Base-by-base conservation (phyloP, 495 filamentous ascomycete genomes). In the Aspergillus incahuasiensis region DNA sequence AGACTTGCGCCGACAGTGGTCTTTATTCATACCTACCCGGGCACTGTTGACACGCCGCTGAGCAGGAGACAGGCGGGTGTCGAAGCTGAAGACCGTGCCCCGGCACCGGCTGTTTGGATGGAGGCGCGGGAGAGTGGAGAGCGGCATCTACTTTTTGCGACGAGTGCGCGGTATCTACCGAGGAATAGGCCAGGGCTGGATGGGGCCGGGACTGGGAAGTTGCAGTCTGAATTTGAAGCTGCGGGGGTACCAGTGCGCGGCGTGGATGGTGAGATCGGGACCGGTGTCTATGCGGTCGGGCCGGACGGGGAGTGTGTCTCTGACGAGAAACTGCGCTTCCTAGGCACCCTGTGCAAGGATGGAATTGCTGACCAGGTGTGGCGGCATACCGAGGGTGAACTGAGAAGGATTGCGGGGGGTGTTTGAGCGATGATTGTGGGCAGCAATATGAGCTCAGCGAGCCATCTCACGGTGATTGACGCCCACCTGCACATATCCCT, bases 71-170 rank as follows among this genome's bases (percentile, higher is more conserved):
- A 7, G 35, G 34, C n/a, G 13, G n/a, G 30, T 6, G n/a, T n/a
- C n/a, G n/a, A n/a, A n/a, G n/a, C n/a, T n/a, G n/a, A n/a, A n/a
- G n/a, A n/a, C n/a, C n/a, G n/a, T n/a, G n/a, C n/a, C n/a, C n/a
- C n/a, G n/a, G n/a, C n/a, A n/a, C 16, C 0, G 2, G 45, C 19
- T 3, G 16, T 42, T 1, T 30, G 38, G 15, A 34, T 34, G 11
- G 1, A 48, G 18, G 44, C 45, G 3, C 18, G 28, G 44, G 53
- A 55, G n/a, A 48, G 53, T 30, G 53, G 53, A 9, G 53, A 55
- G 38, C 41, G 53, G 22, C 53, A 55, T 32, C 6, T 55, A 16
- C 49, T 32, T 49, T 21, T 35, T 6, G 53, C 53, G 20, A 40
- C n/a, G n/a, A n/a, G n/a, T n/a, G n/a, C n/a, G n/a, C n/a, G n/a